Evolutionary conservation across 192 early-diverging fungal species (phyloP).

Genomic region (Dissophora ornata): DNA sequence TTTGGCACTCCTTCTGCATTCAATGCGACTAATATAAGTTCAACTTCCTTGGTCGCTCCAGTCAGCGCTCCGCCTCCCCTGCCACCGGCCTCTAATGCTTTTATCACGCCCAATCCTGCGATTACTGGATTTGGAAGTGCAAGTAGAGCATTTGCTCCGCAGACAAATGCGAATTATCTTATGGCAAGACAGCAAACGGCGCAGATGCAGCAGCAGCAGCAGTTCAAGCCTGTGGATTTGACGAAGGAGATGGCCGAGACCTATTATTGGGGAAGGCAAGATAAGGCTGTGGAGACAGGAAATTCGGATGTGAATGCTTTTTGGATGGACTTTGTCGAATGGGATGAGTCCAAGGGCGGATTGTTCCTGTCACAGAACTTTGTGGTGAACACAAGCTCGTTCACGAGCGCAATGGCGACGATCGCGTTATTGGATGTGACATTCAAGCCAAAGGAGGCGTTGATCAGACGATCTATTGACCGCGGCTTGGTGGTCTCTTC

Average conservation of each 20-base stretch:
- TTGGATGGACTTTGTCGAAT: conserved; percentile 60
- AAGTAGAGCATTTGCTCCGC: too few relatives aligned
- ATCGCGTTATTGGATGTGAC: conserved; percentile 55
- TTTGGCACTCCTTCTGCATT: too few relatives aligned
- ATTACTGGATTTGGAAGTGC: too few relatives aligned
- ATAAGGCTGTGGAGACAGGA: neutral
- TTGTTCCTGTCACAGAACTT: conserved; percentile 62
- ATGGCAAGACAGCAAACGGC: too few relatives aligned
- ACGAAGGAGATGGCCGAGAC: conserved; percentile 57
- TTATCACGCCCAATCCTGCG: too few relatives aligned
- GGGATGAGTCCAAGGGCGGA: conserved; percentile 22
- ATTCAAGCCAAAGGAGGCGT: conserved; percentile 27
- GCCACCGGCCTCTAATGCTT: too few relatives aligned
- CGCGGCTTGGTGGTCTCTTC: conserved; percentile 37
- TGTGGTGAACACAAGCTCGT: conserved; percentile 32
- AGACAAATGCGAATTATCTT: too few relatives aligned
- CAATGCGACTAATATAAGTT: too few relatives aligned
- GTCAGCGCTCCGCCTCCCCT: too few relatives aligned
- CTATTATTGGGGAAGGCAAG: conserved; percentile 34
- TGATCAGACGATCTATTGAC: conserved; percentile 20
- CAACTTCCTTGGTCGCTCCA: too few relatives aligned
- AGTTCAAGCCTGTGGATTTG: conserved; percentile 48
- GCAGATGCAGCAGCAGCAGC: neutral
- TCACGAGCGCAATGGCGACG: conserved; percentile 53
- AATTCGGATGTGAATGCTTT: conserved; percentile 42